Evolutionary conservation across 306 rosid species (phyloP).

Genomic region (Myrica gale): DNA sequence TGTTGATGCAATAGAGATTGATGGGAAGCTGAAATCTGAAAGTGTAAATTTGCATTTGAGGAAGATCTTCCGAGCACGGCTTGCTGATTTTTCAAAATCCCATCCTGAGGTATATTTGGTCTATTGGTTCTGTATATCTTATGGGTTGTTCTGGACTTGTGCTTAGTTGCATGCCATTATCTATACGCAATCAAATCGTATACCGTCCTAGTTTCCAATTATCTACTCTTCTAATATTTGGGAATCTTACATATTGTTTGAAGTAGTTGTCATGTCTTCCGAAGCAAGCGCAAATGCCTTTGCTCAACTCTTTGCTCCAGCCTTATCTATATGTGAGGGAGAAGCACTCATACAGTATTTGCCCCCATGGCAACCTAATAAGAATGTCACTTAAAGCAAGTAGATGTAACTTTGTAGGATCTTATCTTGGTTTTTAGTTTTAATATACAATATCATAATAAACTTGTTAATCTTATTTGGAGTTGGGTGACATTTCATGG

Average conservation of each 20-base stretch:
- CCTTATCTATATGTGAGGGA: neutral
- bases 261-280: neutral
- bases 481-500: neutral
- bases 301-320: neutral
- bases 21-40: constrained; percentile 28
- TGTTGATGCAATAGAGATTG: constrained; percentile 32
- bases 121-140: neutral
- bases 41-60: constrained; percentile 36
- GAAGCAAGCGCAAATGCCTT: neutral
- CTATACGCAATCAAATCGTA: neutral
- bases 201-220: neutral
- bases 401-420: neutral
- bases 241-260: neutral
- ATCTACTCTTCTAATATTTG: neutral
- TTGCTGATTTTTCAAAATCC: constrained; percentile 45
- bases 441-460: neutral
- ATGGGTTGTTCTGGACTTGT: neutral
- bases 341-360: neutral
- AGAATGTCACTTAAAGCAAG: neutral
- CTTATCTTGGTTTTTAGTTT: neutral
- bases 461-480: neutral
- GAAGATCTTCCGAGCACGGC: constrained; percentile 46
- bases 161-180: neutral
- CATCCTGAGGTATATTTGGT: constrained; percentile 54
- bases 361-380: neutral